A percentile compares a stretch with the other conserved stretches of the same genome.
phyloP scores from a whole-genome alignment of 208 protist species.

The Wallacemonas sp. region DNA sequence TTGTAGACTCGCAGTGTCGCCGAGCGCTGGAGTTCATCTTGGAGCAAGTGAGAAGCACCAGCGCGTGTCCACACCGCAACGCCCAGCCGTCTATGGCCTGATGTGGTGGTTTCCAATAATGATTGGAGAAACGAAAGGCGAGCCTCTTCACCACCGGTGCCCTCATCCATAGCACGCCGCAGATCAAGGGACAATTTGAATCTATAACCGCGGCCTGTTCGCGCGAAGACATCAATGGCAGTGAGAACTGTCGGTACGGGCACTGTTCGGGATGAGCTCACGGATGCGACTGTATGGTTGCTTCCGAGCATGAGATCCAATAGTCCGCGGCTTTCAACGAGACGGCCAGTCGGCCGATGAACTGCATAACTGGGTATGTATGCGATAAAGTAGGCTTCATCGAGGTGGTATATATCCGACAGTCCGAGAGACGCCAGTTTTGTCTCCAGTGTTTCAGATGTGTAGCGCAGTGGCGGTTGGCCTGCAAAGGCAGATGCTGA shows the following conservation, averaged over 20 bases:
- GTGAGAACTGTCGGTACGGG: conserved; percentile 16
- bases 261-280: too few relatives aligned
- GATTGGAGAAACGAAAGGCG: too few relatives aligned
- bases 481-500: background rate
- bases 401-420: conserved; percentile 50
- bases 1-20: too few relatives aligned
- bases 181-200: conserved; percentile 41
- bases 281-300: too few relatives aligned
- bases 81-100: background rate
- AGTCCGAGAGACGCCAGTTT: background rate
- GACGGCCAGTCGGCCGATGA: too few relatives aligned
- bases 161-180: conserved; percentile 7
- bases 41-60: conserved; percentile 29
- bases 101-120: too few relatives aligned
- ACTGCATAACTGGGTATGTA: conserved; percentile 28
- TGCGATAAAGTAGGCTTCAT: conserved; percentile 48
- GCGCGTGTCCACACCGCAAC: conserved; percentile 22
- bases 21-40: too few relatives aligned
- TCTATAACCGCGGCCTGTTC: background rate
- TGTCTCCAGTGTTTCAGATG: background rate
- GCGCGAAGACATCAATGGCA: conserved; percentile 38
- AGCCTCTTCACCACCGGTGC: background rate
- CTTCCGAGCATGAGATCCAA: too few relatives aligned
- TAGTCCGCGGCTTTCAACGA: too few relatives aligned
- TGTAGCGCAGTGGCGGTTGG: background rate